A percentile compares a stretch with the other conserved stretches of the same genome.
phyloP scores from a whole-genome alignment of 1,139 yeast genomes.

The Lizanozyma gosingica region DNA sequence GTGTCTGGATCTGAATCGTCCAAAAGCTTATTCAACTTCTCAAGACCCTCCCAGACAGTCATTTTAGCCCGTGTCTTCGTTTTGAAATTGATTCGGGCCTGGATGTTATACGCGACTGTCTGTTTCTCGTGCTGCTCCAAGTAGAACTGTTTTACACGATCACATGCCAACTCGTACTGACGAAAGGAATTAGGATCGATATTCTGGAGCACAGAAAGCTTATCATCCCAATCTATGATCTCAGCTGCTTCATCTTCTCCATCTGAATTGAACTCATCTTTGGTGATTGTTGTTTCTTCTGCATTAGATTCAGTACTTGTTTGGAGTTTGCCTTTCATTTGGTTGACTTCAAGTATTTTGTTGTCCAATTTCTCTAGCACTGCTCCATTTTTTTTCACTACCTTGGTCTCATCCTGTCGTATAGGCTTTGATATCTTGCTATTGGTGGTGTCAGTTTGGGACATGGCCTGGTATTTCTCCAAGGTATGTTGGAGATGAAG shows the following conservation, averaged over 20 bases:
- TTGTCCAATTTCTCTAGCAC: neutral
- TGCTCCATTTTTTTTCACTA: neutral
- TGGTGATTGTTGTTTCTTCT: conserved; percentile 1
- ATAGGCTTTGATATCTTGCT: neutral
- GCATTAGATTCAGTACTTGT: neutral
- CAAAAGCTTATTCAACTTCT: conserved; percentile 49
- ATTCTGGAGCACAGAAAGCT: conserved; percentile 10
- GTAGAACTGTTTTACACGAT: conserved; percentile 58
- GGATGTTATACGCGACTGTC: conserved; percentile 65
- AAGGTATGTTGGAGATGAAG: no score
- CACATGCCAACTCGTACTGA: conserved; percentile 64
- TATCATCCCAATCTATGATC: neutral
- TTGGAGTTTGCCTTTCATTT: neutral
- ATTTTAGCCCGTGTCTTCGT: conserved; percentile 56
- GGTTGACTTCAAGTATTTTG: neutral
- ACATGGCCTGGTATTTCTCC: no score
- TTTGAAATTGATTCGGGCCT: conserved; percentile 35
- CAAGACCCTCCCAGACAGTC: conserved; percentile 68
- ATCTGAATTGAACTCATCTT: conserved; percentile 1
- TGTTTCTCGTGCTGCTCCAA: conserved; percentile 63
- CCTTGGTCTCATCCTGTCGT: neutral
- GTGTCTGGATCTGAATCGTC: conserved; percentile 76
- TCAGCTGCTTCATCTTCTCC: neutral
- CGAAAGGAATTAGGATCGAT: conserved; percentile 42
- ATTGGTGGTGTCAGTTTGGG: no score